Evolutionary conservation across 768 basidiomycete genomes (phyloP), one percentile per base, ranked within the genome.

Genomic region (Rhodosporidiobolus odoratus): DNA sequence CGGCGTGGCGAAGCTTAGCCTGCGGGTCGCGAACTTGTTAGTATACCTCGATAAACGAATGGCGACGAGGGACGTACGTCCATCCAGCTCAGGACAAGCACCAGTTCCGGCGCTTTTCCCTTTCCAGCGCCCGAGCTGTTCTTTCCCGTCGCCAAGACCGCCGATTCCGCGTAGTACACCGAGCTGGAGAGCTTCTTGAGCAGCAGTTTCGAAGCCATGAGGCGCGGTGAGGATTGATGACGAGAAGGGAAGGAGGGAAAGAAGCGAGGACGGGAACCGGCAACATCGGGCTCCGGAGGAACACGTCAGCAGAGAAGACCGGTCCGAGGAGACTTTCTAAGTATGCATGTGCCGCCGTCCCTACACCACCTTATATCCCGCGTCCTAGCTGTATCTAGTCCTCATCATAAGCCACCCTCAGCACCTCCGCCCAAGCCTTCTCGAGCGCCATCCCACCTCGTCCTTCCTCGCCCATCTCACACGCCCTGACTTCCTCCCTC

Each of bases 1-100:
- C 54, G 38, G 65, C 30, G 27, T 72, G 71, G 25, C 47, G 59
- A 15, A 72, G 30, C 35, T 72, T 62, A 1, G 71, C 71, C 58
- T 72, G 63, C 7, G 15, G 23, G 27, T 17, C n/a, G n/a, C n/a
- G n/a, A n/a, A 1, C 4, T 32, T 17, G 23, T 64, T 35, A 53
- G 59, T 38, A 27, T 41, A 23, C 27, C 40, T 0, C 21, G 15
- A 21, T 0, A 58, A 25, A 9, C 4, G 35, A 34, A 35, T 12
- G 34, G 10, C 15, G 54, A 35, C 32, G 12, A 12, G 8, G 10
- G 16, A 47, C 47, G 37, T 40, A 59, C 57, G 9, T 25, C 65
- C 65, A 66, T 66, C 65, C 58, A 52, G 3, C 27, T 19, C 1
- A 37, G 23, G 4, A 54, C 10, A 27, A 58, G 32, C 6, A 59